A percentile compares a stretch with the other conserved stretches of the same genome.
phyloP scores from a whole-genome alignment of 2,329 filamentous ascomycete species.

The Microsporum ferrugineum region DNA sequence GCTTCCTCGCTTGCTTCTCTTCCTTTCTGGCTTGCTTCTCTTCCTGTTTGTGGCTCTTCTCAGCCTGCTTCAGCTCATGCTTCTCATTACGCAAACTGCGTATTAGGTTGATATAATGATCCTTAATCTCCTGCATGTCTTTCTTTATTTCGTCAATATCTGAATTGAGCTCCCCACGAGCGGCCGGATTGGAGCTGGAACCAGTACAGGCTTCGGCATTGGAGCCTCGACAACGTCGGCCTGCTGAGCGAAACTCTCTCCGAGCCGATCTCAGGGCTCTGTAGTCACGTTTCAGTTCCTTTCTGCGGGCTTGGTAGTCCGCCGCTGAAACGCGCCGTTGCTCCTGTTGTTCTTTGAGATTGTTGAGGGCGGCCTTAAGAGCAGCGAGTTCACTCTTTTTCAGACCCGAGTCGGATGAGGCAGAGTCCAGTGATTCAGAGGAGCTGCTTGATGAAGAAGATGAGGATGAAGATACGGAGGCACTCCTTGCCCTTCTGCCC shows the following conservation, averaged over 20 bases:
- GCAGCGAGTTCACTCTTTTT: background rate
- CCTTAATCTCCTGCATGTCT: constrained; percentile 27
- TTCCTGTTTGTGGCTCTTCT: constrained; percentile 14
- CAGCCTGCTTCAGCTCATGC: constrained; percentile 16
- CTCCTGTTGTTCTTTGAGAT: constrained; percentile 3
- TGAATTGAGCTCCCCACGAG: background rate
- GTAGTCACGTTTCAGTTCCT: constrained; percentile 9
- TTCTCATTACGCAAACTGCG: constrained; percentile 20
- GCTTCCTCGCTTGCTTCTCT: constrained; percentile 9
- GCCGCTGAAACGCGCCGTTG: background rate
- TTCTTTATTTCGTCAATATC: constrained; percentile 15
- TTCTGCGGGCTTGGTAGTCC: constrained; percentile 6
- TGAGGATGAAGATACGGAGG: constrained; percentile 13
- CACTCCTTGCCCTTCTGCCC: background rate
- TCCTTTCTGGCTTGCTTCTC: constrained; percentile 11
- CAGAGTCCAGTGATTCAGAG: constrained; percentile 5
- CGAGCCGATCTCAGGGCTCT: constrained; percentile 8
- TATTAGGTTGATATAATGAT: constrained; percentile 28
- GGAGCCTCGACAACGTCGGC: background rate
- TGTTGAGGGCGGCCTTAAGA: background rate
- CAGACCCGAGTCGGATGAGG: background rate
- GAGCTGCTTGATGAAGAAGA: constrained; percentile 11
- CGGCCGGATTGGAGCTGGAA: constrained; percentile 9
- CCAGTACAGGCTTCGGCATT: constrained; percentile 22
- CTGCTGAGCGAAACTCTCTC: constrained; percentile 4